Percentiles rank a stretch among this genome's conserved stretches.
These are phyloP conservation scores for Cardamine occulta DNA, from an alignment of 345 rosid genomes.

Conservation along the genomic window DNA sequence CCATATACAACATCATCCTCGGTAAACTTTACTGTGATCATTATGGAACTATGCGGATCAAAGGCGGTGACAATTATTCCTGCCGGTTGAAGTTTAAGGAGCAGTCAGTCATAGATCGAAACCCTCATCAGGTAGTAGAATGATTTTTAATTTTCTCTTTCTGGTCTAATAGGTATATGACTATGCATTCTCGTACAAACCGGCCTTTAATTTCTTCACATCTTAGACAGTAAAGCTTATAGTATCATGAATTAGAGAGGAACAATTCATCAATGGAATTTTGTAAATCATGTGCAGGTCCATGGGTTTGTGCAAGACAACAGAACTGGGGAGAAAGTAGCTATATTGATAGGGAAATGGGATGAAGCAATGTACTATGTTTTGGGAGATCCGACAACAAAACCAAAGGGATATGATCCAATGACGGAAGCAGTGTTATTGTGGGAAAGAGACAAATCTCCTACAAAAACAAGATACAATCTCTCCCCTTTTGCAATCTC, in stretches of 20 bases:
- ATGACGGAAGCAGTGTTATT: conserved; percentile 93
- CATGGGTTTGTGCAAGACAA: conserved; percentile 98
- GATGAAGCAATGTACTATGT: conserved; percentile 98
- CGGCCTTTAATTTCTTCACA: background rate
- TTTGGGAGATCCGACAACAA: conserved; percentile 80
- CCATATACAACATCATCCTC: conserved; percentile 94
- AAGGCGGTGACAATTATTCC: conserved; percentile 79
- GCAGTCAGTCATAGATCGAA: conserved; percentile 96
- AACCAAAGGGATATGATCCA: conserved; percentile 96
- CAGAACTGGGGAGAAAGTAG: conserved; percentile 95
- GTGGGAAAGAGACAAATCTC: conserved; percentile 84
- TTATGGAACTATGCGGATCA: conserved; percentile 96
- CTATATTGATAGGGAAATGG: conserved; percentile 96
- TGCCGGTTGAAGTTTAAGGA: conserved; percentile 98
- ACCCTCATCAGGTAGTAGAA: conserved; percentile 87
- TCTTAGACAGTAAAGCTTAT: background rate
- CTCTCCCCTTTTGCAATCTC: conserved; percentile 90
- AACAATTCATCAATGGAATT: background rate
- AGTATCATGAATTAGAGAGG: background rate
- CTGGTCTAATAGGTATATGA: conserved; percentile 7
- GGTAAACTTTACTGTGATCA: conserved; percentile 97
- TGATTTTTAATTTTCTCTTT: background rate
- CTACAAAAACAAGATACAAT: conserved; percentile 91
- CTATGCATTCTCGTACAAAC: background rate
- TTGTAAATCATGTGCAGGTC: conserved; percentile 56